A percentile compares a stretch with the other conserved stretches of the same genome.
These are phyloP conservation scores for Penicillium sp. DNA, from an alignment of 2,329 filamentous ascomycete genomes.

Conservation along the genomic window DNA sequence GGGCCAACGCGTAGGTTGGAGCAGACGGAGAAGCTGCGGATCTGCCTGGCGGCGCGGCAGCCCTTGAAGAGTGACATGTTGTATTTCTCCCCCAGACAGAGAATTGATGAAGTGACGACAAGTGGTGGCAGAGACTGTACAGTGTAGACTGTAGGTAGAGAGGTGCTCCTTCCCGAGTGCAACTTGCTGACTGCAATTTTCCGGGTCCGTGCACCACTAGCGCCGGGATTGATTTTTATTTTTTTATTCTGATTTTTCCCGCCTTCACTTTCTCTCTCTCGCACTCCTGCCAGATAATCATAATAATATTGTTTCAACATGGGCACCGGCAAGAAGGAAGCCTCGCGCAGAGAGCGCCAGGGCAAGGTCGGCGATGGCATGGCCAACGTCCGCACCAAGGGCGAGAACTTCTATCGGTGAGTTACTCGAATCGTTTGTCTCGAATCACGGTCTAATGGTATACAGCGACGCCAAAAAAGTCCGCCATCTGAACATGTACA, in stretches of 20 bases:
- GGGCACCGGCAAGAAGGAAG: conserved; percentile 92
- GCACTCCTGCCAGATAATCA: conserved; percentile 27
- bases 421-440: conserved; percentile 17
- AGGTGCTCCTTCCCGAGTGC: neutral
- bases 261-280: conserved; percentile 19
- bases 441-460: neutral
- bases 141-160: no score
- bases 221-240: conserved; percentile 28
- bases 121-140: no score
- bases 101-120: no score
- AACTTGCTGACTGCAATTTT: conserved; percentile 33
- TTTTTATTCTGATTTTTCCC: conserved; percentile 25
- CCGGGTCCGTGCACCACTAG: conserved; percentile 32
- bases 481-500: conserved; percentile 84
- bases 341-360: conserved; percentile 74
- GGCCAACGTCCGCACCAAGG: conserved; percentile 87
- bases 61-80: conserved; percentile 33
- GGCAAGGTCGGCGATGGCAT: conserved; percentile 82
- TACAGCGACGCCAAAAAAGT: conserved; percentile 72
- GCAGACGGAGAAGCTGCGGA: conserved; percentile 38
- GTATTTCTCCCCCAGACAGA: neutral
- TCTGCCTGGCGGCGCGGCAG: conserved; percentile 34
- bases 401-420: conserved; percentile 95
- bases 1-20: conserved; percentile 49
- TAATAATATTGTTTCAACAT: no score